A percentile compares a stretch with the other conserved stretches of the same genome.
These are phyloP conservation scores for Acanthamoeba castellanii DNA, from an alignment of 208 protist genomes.

Conservation along the genomic window DNA sequence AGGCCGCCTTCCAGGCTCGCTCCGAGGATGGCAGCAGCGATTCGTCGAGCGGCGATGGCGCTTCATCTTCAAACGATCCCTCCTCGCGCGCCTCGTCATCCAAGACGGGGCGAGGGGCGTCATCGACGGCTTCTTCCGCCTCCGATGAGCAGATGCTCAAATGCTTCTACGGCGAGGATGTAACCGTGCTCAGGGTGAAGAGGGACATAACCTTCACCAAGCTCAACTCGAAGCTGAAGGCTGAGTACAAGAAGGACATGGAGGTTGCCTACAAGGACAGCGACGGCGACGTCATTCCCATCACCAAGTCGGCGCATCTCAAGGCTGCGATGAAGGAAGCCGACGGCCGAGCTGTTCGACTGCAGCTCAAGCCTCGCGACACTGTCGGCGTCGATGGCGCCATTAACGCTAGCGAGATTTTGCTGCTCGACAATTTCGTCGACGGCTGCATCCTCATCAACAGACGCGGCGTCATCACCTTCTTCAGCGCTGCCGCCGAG, in stretches of 20 bases:
- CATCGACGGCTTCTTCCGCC: neutral
- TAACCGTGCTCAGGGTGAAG: slow-evolving; percentile 55
- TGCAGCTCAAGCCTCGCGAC: slow-evolving; percentile 63
- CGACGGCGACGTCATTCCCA: slow-evolving; percentile 66
- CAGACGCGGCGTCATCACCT: slow-evolving; percentile 39
- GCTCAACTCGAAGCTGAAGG: slow-evolving; percentile 14
- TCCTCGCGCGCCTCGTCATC: neutral
- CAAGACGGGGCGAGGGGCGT: neutral
- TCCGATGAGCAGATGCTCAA: slow-evolving; percentile 71
- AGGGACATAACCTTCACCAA: slow-evolving; percentile 62
- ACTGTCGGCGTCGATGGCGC: neutral
- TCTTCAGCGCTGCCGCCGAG: slow-evolving; percentile 70
- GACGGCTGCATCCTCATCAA: slow-evolving; percentile 71
- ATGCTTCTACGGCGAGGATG: slow-evolving; percentile 65
- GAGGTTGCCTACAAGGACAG: slow-evolving; percentile 66
- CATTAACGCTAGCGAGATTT: slow-evolving; percentile 36
- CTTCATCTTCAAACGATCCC: neutral
- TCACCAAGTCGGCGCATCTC: slow-evolving; percentile 65
- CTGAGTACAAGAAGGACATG: slow-evolving; percentile 75
- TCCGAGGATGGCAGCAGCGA: slow-evolving; percentile 38
- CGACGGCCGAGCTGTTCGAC: slow-evolving; percentile 25
- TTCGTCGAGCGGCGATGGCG: neutral
- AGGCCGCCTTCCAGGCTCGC: slow-evolving; percentile 62
- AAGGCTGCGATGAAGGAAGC: slow-evolving; percentile 37
- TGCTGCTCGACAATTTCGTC: slow-evolving; percentile 66